A percentile compares a stretch with the other conserved stretches of the same genome.
These are phyloP conservation scores for Nigrospora sphaerica DNA, from an alignment of 2,329 filamentous ascomycete genomes.

Conservation along the genomic window DNA sequence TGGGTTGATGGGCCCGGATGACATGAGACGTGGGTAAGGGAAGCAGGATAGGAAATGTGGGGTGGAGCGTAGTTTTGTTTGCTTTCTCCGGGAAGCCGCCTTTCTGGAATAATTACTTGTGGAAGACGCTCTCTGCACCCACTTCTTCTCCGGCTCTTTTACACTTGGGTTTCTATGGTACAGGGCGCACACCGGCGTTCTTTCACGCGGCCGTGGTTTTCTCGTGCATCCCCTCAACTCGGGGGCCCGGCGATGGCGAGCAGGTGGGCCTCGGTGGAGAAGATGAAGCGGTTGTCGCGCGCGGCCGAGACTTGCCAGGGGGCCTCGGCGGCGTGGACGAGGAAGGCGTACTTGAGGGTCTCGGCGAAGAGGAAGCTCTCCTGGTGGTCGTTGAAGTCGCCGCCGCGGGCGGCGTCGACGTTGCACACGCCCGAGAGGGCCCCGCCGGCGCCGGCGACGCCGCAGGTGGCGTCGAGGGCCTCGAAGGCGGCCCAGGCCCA, in stretches of 20 bases:
- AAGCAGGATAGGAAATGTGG: too few relatives aligned
- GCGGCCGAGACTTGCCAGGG: slow-evolving; percentile 39
- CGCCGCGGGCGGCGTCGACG: slow-evolving; percentile 58
- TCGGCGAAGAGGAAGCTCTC: slow-evolving; percentile 88
- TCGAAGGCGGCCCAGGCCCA: slow-evolving; percentile 78
- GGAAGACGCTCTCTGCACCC: too few relatives aligned
- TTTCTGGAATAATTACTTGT: too few relatives aligned
- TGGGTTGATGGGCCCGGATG: too few relatives aligned
- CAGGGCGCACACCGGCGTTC: too few relatives aligned
- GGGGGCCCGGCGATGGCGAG: slow-evolving; percentile 18
- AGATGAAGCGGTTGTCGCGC: slow-evolving; percentile 40
- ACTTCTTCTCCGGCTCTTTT: too few relatives aligned
- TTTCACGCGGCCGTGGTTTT: too few relatives aligned
- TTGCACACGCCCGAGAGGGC: slow-evolving; percentile 61
- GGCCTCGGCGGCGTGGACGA: slow-evolving; percentile 60
- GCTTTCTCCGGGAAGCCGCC: too few relatives aligned
- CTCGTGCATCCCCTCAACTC: slow-evolving; percentile 5
- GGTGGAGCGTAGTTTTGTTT: too few relatives aligned
- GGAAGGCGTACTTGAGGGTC: slow-evolving; percentile 76
- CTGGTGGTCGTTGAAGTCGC: slow-evolving; percentile 60
- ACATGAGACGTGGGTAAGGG: too few relatives aligned
- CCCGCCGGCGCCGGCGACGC: slow-evolving; percentile 54
- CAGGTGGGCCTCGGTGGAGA: slow-evolving; percentile 38
- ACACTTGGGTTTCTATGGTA: too few relatives aligned
- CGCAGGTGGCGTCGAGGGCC: slow-evolving; percentile 57